A percentile compares a stretch with the other conserved stretches of the same genome.
Conservation (phyloP, 768 basidiomycete genomes). For the Xerocomellus dryophilus region DNA sequence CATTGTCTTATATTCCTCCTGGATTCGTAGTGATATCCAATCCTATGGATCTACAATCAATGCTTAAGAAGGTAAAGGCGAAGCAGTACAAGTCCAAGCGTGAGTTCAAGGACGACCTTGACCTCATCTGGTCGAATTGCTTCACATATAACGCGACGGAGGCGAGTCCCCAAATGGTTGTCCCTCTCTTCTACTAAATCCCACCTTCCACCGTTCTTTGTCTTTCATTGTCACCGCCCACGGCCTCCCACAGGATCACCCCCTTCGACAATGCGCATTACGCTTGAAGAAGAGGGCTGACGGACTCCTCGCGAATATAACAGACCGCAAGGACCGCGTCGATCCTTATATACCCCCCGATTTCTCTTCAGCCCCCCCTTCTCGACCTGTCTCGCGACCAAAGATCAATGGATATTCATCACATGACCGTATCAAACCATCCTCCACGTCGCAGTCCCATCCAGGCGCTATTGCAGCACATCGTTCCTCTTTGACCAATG, state of each 20-base stretch:
- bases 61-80: constrained; percentile 90
- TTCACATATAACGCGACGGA: constrained; percentile 87
- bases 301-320: constrained; percentile 81
- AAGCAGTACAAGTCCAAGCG: constrained; percentile 91
- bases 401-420: constrained; percentile 41
- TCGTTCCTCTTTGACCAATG: constrained; percentile 17
- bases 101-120: constrained; percentile 91
- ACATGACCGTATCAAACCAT: constrained; percentile 22
- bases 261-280: constrained; percentile 75
- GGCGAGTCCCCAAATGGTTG: constrained; percentile 46
- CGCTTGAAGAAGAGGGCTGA: constrained; percentile 84
- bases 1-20: constrained; percentile 2
- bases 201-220: background rate
- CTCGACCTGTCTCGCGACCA: constrained; percentile 37
- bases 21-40: constrained; percentile 71
- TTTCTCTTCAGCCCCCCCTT: constrained; percentile 31
- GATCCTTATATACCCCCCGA: constrained; percentile 63
- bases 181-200: background rate
- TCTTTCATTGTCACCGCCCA: background rate
- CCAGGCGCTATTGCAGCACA: background rate
- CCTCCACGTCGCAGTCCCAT: constrained; percentile 23
- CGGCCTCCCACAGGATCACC: constrained; percentile 63
- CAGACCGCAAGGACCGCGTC: constrained; percentile 79
- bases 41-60: constrained; percentile 94
- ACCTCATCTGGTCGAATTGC: constrained; percentile 97